Evolutionary conservation across 1,284 basidiomycete genomes (phyloP).

Genomic region (Waitea zeae): DNA sequence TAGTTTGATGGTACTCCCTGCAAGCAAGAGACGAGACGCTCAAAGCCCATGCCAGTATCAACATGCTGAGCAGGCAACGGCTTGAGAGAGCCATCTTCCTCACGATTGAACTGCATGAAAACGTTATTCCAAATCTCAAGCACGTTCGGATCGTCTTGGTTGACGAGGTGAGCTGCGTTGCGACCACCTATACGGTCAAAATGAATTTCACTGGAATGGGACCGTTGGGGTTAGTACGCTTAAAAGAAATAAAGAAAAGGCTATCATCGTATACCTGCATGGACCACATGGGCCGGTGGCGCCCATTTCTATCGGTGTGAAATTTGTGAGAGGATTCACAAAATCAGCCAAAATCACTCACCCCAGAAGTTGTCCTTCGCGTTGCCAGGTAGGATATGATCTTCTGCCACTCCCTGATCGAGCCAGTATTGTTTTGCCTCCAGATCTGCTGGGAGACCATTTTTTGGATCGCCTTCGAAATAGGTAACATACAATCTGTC

Average conservation of each 20-base stretch:
- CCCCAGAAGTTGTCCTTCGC: conserved; percentile 99
- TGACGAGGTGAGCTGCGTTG: conserved; percentile 85
- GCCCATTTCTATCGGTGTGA: conserved; percentile 70
- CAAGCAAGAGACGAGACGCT: conserved; percentile 87
- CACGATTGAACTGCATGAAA: conserved; percentile 97
- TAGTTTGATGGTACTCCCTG: conserved; percentile 93
- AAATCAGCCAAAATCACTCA: conserved; percentile 20
- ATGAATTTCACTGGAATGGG: conserved; percentile 68
- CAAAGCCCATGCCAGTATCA: conserved; percentile 98
- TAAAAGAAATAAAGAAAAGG: background rate
- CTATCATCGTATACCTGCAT: conserved; percentile 55
- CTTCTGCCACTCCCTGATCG: conserved; percentile 72
- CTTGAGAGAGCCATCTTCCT: conserved; percentile 71
- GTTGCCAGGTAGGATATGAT: conserved; percentile 86
- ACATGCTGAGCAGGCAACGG: conserved; percentile 86
- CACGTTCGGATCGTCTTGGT: conserved; percentile 90
- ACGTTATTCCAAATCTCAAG: conserved; percentile 99
- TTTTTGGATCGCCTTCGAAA: conserved; percentile 85
- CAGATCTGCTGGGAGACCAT: conserved; percentile 76
- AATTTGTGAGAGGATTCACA: conserved; percentile 1
- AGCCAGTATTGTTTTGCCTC: conserved; percentile 85
- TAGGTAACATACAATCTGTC: conserved; percentile 96
- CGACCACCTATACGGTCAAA: conserved; percentile 91
- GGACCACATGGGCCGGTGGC: conserved; percentile 96
- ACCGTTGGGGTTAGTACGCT: conserved; percentile 2